Conservation (phyloP, 306 rosid species). For the Lablab purpureus region DNA sequence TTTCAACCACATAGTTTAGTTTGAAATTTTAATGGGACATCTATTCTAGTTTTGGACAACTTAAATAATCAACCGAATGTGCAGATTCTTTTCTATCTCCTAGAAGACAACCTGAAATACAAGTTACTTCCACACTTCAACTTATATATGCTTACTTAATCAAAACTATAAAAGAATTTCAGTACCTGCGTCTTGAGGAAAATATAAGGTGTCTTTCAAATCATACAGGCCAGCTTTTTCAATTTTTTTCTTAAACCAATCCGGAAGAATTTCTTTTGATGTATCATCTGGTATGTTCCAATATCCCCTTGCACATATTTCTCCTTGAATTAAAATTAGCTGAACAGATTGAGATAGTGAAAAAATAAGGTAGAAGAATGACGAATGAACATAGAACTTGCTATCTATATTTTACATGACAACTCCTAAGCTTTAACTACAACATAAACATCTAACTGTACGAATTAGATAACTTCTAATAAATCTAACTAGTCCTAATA, state of each 20-base stretch:
- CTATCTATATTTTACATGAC: conserved; percentile 1
- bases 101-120: not conserved
- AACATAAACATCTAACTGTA: not conserved
- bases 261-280: conserved; percentile 58
- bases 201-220: conserved; percentile 70
- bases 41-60: conserved; percentile 12
- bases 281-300: conserved; percentile 68
- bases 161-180: not conserved
- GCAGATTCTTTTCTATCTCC: conserved; percentile 20
- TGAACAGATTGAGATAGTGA: conserved; percentile 50
- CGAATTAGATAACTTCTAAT: conserved; percentile 8
- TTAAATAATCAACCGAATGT: conserved; percentile 1
- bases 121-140: conserved; percentile 21
- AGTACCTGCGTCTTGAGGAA: conserved; percentile 81
- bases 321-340: conserved; percentile 68
- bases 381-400: not conserved
- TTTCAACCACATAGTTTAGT: conserved; percentile 5
- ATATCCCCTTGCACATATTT: conserved; percentile 83
- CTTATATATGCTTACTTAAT: conserved; percentile 5
- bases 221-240: conserved; percentile 61
- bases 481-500: not conserved
- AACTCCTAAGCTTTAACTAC: not conserved
- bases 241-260: conserved; percentile 71
- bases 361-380: not conserved
- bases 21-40: conserved; percentile 20